Conservation (phyloP, 768 basidiomycete species). For the Pholiota molesta region DNA sequence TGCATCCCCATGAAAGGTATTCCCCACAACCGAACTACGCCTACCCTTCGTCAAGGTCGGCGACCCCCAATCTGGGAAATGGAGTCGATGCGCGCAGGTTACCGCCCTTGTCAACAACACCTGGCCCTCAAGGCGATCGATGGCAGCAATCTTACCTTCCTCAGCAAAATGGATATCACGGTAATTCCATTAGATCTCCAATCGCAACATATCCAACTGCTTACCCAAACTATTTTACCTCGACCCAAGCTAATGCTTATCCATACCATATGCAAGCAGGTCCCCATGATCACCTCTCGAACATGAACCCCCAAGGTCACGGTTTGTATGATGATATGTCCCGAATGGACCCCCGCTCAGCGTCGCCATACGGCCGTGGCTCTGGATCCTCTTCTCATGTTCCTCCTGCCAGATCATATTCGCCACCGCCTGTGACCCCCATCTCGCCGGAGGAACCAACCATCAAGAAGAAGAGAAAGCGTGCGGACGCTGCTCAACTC, state of each 20-base stretch:
- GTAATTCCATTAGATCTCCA: constrained; percentile 61
- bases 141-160: constrained; percentile 43
- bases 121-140: constrained; percentile 50
- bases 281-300: constrained; percentile 34
- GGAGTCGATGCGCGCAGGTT: constrained; percentile 59
- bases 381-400: constrained; percentile 39
- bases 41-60: constrained; percentile 47
- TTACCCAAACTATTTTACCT: constrained; percentile 51
- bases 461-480: constrained; percentile 88
- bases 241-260: constrained; percentile 39
- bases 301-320: constrained; percentile 33
- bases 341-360: constrained; percentile 42
- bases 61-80: constrained; percentile 49
- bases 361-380: constrained; percentile 47
- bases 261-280: constrained; percentile 39
- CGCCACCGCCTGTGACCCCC: constrained; percentile 53
- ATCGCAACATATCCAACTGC: constrained; percentile 61
- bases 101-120: constrained; percentile 53
- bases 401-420: constrained; percentile 42
- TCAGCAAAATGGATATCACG: constrained; percentile 36
- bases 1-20: constrained; percentile 54
- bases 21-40: constrained; percentile 47
- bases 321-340: constrained; percentile 34
- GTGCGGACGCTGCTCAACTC: constrained; percentile 79
- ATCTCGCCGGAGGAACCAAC: constrained; percentile 61